Evolutionary conservation across 2,329 filamentous ascomycete species (phyloP), one percentile per base, ranked within the genome.

Genomic region (Botrytis sinoallii): DNA sequence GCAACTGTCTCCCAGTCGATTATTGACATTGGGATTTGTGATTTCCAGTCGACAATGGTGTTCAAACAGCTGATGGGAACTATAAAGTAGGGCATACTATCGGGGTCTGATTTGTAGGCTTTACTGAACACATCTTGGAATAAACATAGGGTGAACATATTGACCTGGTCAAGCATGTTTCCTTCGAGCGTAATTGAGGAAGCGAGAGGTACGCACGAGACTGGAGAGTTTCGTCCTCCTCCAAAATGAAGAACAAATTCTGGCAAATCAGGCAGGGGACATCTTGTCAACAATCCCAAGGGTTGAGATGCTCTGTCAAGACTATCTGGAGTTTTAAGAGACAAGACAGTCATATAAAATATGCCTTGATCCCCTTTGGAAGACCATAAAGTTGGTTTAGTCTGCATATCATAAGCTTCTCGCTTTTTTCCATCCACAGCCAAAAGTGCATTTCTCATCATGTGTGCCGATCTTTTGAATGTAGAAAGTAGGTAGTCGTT

Each of bases 81-180:
- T 22, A 98, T 80, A 84, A 94, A 97, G 82, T 98, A 99, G 0
- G 94, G 91, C 81, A 97, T 87, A 42, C 91, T 89, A 0, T 86
- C 82, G 0, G 85, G 77, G 25, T 89, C 85, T 0, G 88, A 84
- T 67, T 92, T 89, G 78, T 93, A 99, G 4, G 86, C 86, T 81
- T 99, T 99, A 82, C 94, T 95, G 84, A 97, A 98, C 0, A 98
- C 85, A 77, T 98, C 94, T 25, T 88, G 84, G 81, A 97, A 98
- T 0, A 97, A 82, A 7, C 88, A 86, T 59, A 97, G 83, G 0
- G 93, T 97, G 80, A 96, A 97, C 0, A 81, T 82, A 0, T 89
- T 90, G n/a, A 98, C 81, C 1, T 84, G 81, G 0, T 87, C 82
- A 0, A 94, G 76, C 1, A 85, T 80, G 0, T 83, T 79, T 0